These are phyloP conservation scores for Cladophialophora yegresii DNA, from an alignment of 2,329 filamentous ascomycete genomes.

Conservation along the genomic window DNA sequence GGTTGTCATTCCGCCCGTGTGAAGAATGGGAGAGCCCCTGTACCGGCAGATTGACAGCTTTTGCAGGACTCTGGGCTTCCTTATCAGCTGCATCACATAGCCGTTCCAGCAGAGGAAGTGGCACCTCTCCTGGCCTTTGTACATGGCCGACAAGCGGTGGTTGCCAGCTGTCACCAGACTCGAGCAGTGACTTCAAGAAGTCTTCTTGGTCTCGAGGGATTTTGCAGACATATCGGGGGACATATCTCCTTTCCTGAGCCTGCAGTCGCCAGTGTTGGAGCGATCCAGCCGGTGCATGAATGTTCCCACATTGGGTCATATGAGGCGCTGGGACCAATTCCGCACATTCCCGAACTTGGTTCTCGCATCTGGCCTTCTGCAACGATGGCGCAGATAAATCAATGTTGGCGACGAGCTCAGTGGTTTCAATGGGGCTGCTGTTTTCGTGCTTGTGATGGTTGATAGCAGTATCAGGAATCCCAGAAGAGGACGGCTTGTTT, in stretches of 20 bases:
- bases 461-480: neutral
- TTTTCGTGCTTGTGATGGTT: neutral
- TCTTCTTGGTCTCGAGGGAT: slow-evolving; percentile 26
- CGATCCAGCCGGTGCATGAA: neutral
- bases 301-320: neutral
- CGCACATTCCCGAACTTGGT: neutral
- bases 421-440: slow-evolving; percentile 10
- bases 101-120: slow-evolving; percentile 17
- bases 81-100: slow-evolving; percentile 22
- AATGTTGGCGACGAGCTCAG: slow-evolving; percentile 3
- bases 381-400: neutral
- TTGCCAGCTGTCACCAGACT: slow-evolving; percentile 36
- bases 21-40: too few species aligned
- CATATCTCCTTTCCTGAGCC: slow-evolving; percentile 11
- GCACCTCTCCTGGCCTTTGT: slow-evolving; percentile 27
- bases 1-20: neutral
- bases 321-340: neutral
- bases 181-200: slow-evolving; percentile 21
- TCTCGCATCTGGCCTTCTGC: neutral
- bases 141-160: slow-evolving; percentile 30
- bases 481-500: neutral
- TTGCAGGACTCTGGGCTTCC: neutral
- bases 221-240: slow-evolving; percentile 21
- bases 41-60: neutral
- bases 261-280: slow-evolving; percentile 24